Percentiles rank a stretch among this genome's conserved stretches.
phyloP scores from a whole-genome alignment of 129 eudicot species.

The Gnaphalium uliginosum region DNA sequence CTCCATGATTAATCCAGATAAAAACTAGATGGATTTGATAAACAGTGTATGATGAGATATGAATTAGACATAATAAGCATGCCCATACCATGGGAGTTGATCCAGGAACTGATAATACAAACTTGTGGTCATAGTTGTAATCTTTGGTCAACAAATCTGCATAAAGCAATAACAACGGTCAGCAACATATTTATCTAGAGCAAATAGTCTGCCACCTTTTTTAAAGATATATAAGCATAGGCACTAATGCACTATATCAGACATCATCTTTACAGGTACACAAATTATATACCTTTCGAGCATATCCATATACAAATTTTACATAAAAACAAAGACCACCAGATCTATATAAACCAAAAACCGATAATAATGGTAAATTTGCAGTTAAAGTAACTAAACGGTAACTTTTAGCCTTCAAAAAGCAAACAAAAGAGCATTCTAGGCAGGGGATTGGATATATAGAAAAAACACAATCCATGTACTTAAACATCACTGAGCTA shows the following conservation, averaged over 20 bases:
- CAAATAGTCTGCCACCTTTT: not conserved
- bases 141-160: conserved; percentile 90
- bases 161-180: conserved; percentile 17
- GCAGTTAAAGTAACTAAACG: not conserved
- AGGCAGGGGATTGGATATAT: not conserved
- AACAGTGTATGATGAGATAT: not conserved
- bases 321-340: not conserved
- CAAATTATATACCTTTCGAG: not conserved
- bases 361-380: not conserved
- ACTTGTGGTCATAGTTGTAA: conserved; percentile 93
- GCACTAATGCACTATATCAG: not conserved
- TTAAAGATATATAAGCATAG: not conserved
- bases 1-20: not conserved
- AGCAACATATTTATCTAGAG: not conserved
- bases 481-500: not conserved
- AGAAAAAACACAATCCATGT: not conserved
- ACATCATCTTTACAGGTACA: not conserved
- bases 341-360: not conserved
- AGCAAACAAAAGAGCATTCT: not conserved
- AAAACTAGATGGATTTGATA: not conserved
- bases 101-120: conserved; percentile 73
- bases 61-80: not conserved
- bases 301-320: not conserved
- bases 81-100: conserved; percentile 73
- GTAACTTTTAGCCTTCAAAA: not conserved